These are phyloP conservation scores for Liriodendron chinense DNA, from an alignment of 164 flowering plant genomes.

Conservation along the genomic window DNA sequence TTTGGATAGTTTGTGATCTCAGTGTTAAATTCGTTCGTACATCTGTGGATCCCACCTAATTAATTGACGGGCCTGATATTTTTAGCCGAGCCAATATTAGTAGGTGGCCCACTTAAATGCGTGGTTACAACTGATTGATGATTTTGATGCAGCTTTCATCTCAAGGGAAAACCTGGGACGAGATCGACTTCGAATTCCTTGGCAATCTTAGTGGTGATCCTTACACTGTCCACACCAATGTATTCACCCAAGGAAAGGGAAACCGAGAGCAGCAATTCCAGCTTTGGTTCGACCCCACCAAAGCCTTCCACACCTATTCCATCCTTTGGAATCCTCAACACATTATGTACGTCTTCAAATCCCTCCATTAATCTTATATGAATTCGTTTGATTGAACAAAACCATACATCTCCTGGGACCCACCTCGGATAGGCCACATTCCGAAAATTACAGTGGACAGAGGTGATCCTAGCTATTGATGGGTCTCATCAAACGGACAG, in stretches of 20 bases:
- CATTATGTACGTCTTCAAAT: constrained; percentile 5
- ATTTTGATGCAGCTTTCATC: constrained; percentile 9
- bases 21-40: too few species aligned
- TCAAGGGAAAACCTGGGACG: constrained; percentile 8
- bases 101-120: not conserved
- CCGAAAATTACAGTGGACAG: too few species aligned
- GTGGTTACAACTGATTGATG: not conserved
- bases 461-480: too few species aligned
- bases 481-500: too few species aligned
- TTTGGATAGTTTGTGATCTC: too few species aligned
- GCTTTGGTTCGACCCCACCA: constrained; percentile 19
- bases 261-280: constrained; percentile 20
- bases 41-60: too few species aligned
- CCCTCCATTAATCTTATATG: not conserved
- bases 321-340: constrained; percentile 16
- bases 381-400: too few species aligned
- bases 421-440: too few species aligned
- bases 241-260: constrained; percentile 14
- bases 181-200: constrained; percentile 21
- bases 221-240: constrained; percentile 18
- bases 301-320: constrained; percentile 17
- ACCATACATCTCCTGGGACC: too few species aligned
- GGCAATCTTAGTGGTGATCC: constrained; percentile 15
- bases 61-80: too few species aligned
- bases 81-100: not conserved